Percentiles rank a stretch among this genome's conserved stretches.
phyloP scores from a whole-genome alignment of 2,329 filamentous ascomycete genomes.

The Colletotrichum tabaci region DNA sequence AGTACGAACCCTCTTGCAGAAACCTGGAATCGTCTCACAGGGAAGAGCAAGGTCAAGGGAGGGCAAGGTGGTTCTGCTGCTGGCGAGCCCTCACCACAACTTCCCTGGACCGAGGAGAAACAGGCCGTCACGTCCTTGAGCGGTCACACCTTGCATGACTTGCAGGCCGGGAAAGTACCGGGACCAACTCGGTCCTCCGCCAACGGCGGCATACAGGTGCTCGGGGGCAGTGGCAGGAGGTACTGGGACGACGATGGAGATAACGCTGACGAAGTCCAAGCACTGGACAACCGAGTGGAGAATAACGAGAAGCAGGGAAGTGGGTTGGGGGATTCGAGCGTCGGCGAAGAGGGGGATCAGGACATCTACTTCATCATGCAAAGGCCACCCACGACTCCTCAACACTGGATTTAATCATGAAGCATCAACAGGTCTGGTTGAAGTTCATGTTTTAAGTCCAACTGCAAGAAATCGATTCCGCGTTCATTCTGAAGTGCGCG shows the following conservation, averaged over 20 bases:
- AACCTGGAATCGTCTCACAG: neutral
- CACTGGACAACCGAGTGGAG: neutral
- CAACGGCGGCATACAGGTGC: slow-evolving; percentile 5
- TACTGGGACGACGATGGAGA: slow-evolving; percentile 30
- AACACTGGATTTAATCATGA: slow-evolving; percentile 22
- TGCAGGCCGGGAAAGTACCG: neutral
- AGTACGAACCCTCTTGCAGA: neutral
- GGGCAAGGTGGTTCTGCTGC: neutral
- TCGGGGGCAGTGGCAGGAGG: neutral
- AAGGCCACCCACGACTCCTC: slow-evolving; percentile 6
- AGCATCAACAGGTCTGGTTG: too few species aligned
- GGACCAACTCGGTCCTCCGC: slow-evolving; percentile 23
- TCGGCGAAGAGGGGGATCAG: slow-evolving; percentile 5
- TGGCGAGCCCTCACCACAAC: neutral
- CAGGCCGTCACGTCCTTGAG: neutral
- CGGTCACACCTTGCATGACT: neutral
- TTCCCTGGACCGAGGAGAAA: neutral
- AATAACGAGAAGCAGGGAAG: neutral
- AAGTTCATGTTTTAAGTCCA: neutral
- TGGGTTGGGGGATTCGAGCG: neutral
- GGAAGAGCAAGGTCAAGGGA: neutral
- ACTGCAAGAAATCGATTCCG: neutral
- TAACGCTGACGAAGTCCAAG: neutral
- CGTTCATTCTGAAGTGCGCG: neutral
- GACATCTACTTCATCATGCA: slow-evolving; percentile 23